Evolutionary conservation across 2,329 filamentous ascomycete species (phyloP).

Genomic region (Talaromyces sp.): DNA sequence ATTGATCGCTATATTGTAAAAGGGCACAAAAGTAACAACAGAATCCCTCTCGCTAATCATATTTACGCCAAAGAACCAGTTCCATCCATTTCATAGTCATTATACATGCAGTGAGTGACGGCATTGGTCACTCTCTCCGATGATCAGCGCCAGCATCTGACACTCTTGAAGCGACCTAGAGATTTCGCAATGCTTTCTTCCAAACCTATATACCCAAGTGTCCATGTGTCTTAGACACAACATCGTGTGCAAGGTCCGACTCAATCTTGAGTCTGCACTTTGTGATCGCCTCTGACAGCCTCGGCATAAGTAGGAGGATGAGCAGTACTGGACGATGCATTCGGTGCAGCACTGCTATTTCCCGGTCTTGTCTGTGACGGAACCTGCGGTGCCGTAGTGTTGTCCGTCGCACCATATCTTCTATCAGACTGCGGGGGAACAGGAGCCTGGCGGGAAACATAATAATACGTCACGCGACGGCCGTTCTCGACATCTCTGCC

Average conservation of each 20-base stretch:
- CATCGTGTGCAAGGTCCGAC: too few species aligned
- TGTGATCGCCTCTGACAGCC: constrained; percentile 83
- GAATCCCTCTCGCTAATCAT: neutral
- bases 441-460: constrained; percentile 54
- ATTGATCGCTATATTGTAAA: neutral
- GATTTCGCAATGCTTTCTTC: neutral
- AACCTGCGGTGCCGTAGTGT: constrained; percentile 17
- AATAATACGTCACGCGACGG: constrained; percentile 66
- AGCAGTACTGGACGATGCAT: constrained; percentile 24
- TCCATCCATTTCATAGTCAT: constrained; percentile 10
- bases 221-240: neutral
- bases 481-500: constrained; percentile 36
- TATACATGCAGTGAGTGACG: neutral
- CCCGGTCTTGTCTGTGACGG: constrained; percentile 15
- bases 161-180: neutral
- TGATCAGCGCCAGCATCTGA: neutral
- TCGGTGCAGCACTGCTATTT: constrained; percentile 28
- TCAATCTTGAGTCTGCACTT: constrained; percentile 68
- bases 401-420: constrained; percentile 35
- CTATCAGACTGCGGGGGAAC: constrained; percentile 27
- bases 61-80: constrained; percentile 9
- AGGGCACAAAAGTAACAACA: neutral
- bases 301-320: constrained; percentile 81
- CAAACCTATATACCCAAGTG: neutral
- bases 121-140: neutral